Conservation (phyloP, 1,284 basidiomycete species). For the Malassezia restricta region DNA sequence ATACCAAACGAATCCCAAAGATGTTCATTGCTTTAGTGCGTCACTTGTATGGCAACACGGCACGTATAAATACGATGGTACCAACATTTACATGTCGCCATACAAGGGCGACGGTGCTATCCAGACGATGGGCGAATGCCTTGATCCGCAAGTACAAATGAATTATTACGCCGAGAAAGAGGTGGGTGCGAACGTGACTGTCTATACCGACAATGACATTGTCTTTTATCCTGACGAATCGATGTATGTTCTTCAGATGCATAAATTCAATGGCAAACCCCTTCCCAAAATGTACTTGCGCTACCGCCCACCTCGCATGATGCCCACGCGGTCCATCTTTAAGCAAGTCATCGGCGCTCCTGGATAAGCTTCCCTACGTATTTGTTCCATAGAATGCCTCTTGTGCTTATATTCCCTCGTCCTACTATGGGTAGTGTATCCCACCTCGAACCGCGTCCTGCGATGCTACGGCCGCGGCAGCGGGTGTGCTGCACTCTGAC, state of each 20-base stretch:
- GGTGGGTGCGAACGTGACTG: conserved; percentile 1
- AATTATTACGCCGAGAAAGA: conserved; percentile 4
- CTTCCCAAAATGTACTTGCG: conserved; percentile 27
- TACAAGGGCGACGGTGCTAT: conserved; percentile 28
- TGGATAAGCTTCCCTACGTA: not conserved
- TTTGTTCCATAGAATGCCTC: not conserved
- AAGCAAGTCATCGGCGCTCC: conserved; percentile 10
- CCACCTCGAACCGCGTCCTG: too few relatives aligned
- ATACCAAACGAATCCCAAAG: conserved; percentile 29
- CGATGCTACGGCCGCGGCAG: too few relatives aligned
- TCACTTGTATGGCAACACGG: conserved; percentile 44
- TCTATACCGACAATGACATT: conserved; percentile 18
- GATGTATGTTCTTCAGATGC: conserved; percentile 27
- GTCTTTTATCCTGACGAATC: conserved; percentile 17
- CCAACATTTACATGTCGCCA: conserved; percentile 21
- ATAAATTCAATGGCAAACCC: conserved; percentile 22
- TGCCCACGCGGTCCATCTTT: conserved; percentile 33
- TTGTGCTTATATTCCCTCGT: not conserved
- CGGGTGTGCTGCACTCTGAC: too few relatives aligned
- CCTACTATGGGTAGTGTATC: not conserved
- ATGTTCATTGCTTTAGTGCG: conserved; percentile 37
- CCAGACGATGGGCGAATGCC: conserved; percentile 5
- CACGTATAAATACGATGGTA: conserved; percentile 29
- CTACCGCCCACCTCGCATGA: conserved; percentile 35
- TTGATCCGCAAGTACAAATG: not conserved